Evolutionary conservation across 2,329 filamentous ascomycete genomes (phyloP), one percentile per base, ranked within the genome.

Genomic region (Ascochyta pisi): DNA sequence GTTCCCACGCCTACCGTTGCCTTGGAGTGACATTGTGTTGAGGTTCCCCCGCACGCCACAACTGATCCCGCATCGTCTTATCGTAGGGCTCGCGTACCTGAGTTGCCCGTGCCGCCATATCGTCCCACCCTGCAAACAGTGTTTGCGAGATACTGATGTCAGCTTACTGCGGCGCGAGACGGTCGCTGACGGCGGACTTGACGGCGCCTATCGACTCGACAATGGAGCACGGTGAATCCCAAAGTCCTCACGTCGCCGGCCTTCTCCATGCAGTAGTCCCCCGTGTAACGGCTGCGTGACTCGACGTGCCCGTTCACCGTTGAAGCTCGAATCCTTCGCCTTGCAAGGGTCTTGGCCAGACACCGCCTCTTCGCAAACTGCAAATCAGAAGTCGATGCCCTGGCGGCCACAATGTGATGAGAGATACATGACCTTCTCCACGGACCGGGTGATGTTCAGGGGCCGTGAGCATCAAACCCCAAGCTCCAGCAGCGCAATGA

Each of bases 141-240:
- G 23, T 47, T 33, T 38, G 16, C 16, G 42, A 50, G 27, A 57
- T 39, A 38, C 39, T 50, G 47, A 55, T 60, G 60, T 59, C 57
- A 63, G 58, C 45, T 51, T 57, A 52, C 45, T 54, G 54, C 61
- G 58, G 54, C 57, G 50, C 58, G 58, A 45, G 42, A 55, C 50
- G 58, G 61, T 68, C 60, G 54, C 51, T 57, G 63, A 59, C 61
- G 46, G 63, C 63, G 61, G 64, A 53, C 64, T 61, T 54, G 47
- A 56, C 33, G 57, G 64, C 66, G 63, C 66, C 44, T 44, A 49
- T 47, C 31, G 41, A 55, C 29, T 50, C 35, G 42, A 47, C 38
- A 38, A 26, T 41, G 8, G 10, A 34, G 41, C n/a, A 38, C 24
- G 15, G n/a, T 50, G 26, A 38, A 41, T 9, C 37, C 47, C 26